These are phyloP conservation scores for Chaetomiaceae sp. DNA, from an alignment of 2,329 filamentous ascomycete species.

Conservation along the genomic window DNA sequence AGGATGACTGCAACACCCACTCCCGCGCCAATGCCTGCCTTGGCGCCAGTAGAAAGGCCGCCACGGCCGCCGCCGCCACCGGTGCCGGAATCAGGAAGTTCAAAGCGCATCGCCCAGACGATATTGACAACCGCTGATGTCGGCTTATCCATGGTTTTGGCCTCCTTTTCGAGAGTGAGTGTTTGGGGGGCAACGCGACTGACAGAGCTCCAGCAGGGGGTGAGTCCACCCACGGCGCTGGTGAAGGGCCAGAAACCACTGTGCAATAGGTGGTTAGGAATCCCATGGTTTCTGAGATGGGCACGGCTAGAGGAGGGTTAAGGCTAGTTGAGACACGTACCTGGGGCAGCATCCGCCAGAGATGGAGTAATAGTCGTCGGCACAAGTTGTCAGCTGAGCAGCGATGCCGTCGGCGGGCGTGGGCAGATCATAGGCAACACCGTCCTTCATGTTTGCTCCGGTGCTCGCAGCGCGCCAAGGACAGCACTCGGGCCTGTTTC, in stretches of 20 bases:
- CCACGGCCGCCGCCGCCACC: no score
- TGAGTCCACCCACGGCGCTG: conserved; percentile 25
- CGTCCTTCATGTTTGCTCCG: conserved; percentile 3
- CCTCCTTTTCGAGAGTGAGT: conserved; percentile 20
- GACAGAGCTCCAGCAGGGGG: conserved; percentile 28
- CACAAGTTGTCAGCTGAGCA: conserved; percentile 19
- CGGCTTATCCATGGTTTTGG: conserved; percentile 19
- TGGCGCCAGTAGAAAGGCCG: conserved; percentile 20
- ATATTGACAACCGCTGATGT: conserved; percentile 29
- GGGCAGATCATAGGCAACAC: conserved; percentile 20
- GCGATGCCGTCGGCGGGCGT: conserved; percentile 14
- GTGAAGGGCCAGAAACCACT: conserved; percentile 28
- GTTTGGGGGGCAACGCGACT: conserved; percentile 16
- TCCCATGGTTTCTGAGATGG: no score
- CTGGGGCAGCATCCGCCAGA: conserved; percentile 27
- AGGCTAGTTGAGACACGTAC: no score
- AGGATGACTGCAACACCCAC: conserved; percentile 18
- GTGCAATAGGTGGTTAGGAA: no score
- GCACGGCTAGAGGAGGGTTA: not conserved
- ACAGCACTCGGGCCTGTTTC: conserved; percentile 27
- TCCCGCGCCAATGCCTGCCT: conserved; percentile 21
- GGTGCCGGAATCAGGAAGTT: conserved; percentile 13
- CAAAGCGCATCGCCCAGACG: conserved; percentile 28
- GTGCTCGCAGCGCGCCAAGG: conserved; percentile 25
- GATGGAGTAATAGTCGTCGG: conserved; percentile 28